phyloP scores from a whole-genome alignment of 495 filamentous ascomycete genomes.

The Penicillium dipodomyicola region DNA sequence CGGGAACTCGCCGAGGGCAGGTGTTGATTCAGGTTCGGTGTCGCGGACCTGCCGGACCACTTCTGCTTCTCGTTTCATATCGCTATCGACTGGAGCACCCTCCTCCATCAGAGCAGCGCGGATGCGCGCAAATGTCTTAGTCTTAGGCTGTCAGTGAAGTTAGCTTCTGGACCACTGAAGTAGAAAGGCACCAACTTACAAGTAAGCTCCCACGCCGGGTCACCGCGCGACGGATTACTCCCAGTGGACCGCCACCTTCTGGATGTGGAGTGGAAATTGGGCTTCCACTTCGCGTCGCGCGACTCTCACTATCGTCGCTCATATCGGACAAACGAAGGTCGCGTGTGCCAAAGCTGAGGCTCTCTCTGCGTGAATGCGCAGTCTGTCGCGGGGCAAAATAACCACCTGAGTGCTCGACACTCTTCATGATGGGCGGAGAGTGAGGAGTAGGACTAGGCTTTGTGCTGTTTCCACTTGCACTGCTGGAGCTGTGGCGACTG shows the following conservation, averaged over 20 bases:
- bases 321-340: slow-evolving; percentile 83
- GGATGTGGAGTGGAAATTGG: slow-evolving; percentile 37
- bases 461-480: slow-evolving; percentile 65
- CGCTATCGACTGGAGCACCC: slow-evolving; percentile 77
- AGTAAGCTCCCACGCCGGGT: slow-evolving; percentile 85
- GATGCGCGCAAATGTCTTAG: slow-evolving; percentile 90
- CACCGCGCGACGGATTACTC: slow-evolving; percentile 63
- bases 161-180: not conserved
- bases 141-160: slow-evolving; percentile 66
- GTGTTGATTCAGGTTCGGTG: slow-evolving; percentile 50
- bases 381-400: slow-evolving; percentile 48
- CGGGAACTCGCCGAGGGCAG: slow-evolving; percentile 35
- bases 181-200: slow-evolving; percentile 48
- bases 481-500: slow-evolving; percentile 67
- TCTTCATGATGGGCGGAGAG: slow-evolving; percentile 63
- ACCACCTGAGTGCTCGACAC: slow-evolving; percentile 52
- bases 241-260: slow-evolving; percentile 41
- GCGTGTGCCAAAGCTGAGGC: slow-evolving; percentile 80
- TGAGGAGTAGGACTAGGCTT: slow-evolving; percentile 63
- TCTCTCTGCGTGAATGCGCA: slow-evolving; percentile 67
- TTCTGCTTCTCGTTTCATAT: slow-evolving; percentile 88
- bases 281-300: slow-evolving; percentile 46
- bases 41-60: slow-evolving; percentile 92
- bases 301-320: slow-evolving; percentile 70
- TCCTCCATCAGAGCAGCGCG: slow-evolving; percentile 87